Percentiles rank a stretch among this genome's conserved stretches.
Evolutionary conservation across 495 filamentous ascomycete species (phyloP).

Genomic region (Neurospora terricola): DNA sequence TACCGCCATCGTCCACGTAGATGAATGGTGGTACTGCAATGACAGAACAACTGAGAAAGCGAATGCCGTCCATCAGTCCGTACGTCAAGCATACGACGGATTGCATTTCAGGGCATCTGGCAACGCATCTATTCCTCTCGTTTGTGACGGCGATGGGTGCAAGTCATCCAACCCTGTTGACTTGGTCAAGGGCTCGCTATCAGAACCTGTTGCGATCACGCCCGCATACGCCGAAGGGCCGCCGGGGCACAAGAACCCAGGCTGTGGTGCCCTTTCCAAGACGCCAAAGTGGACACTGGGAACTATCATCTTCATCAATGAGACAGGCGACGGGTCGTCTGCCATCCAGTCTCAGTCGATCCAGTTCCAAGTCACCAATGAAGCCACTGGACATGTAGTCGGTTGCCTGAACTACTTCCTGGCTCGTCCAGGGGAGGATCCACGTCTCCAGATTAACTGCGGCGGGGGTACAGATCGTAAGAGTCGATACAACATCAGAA

Average conservation of each 20-base stretch:
- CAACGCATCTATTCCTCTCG: constrained; percentile 3
- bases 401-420: constrained; percentile 13
- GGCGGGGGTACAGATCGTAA: constrained; percentile 2
- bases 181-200: constrained; percentile 12
- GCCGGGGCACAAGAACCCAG: constrained; percentile 3
- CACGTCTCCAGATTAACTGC: constrained; percentile 4
- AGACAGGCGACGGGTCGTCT: constrained; percentile 9
- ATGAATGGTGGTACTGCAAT: constrained; percentile 14
- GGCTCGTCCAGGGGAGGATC: not conserved
- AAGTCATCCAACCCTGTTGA: constrained; percentile 4
- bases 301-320: constrained; percentile 7
- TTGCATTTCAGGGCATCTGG: constrained; percentile 9
- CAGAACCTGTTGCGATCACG: constrained; percentile 11
- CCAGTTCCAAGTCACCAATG: constrained; percentile 14
- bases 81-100: not conserved
- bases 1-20: not conserved
- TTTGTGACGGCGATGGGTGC: not conserved
- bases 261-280: constrained; percentile 5
- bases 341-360: constrained; percentile 4
- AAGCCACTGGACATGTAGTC: constrained; percentile 16
- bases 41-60: constrained; percentile 4
- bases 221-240: constrained; percentile 13
- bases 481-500: constrained; percentile 10
- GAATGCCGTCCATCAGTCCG: not conserved
- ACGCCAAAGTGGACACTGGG: constrained; percentile 14